phyloP scores from a whole-genome alignment of 1,284 basidiomycete genomes.

The Irpex lacteus region DNA sequence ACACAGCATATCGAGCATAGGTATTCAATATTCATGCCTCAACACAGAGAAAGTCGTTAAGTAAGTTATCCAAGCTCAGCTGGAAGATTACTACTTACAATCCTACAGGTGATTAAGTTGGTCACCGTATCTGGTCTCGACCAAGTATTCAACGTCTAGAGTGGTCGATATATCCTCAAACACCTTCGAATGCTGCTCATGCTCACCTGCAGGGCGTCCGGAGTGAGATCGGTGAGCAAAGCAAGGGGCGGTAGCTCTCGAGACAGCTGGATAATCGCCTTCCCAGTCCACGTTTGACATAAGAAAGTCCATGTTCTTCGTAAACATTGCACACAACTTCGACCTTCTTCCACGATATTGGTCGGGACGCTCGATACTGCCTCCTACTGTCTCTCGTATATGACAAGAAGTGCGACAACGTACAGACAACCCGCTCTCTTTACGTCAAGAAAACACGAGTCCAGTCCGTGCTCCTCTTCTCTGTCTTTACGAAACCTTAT shows the following conservation, averaged over 20 bases:
- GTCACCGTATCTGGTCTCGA: background rate
- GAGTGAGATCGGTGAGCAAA: background rate
- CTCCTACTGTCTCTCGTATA: no score
- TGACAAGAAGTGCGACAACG: background rate
- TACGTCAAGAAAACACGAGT: background rate
- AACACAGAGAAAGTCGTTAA: no score
- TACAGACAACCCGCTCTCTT: background rate
- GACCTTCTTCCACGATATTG: background rate
- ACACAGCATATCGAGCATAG: no score
- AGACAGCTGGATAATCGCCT: no score
- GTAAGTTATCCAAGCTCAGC: no score
- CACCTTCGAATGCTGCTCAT: background rate
- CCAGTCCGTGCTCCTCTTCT: background rate
- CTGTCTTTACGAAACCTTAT: background rate
- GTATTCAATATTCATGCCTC: no score
- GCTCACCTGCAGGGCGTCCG: background rate
- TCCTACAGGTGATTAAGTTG: background rate
- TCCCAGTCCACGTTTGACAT: background rate
- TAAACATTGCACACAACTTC: background rate
- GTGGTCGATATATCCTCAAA: background rate
- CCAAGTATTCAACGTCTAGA: background rate
- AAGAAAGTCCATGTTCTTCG: background rate
- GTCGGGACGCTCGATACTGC: background rate
- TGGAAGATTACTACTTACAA: no score
- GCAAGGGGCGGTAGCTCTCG: background rate